Conservation (phyloP, 1,284 basidiomycete species). For the Boletus albobrunnescens region DNA sequence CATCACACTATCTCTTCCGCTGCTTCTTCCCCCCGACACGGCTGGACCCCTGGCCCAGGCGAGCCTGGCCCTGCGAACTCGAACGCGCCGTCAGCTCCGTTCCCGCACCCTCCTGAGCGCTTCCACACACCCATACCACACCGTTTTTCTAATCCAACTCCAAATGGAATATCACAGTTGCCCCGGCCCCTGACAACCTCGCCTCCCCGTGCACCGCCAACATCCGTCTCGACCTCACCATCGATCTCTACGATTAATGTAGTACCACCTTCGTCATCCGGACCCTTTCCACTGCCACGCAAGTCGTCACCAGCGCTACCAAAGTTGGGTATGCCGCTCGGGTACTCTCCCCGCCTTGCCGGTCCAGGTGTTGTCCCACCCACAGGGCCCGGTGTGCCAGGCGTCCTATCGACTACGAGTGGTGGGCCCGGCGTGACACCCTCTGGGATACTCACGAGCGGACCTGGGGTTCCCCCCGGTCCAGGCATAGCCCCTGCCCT, state of each 20-base stretch:
- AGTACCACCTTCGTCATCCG: conserved; percentile 20
- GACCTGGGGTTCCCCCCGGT: conserved; percentile 29
- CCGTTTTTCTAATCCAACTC: conserved; percentile 22
- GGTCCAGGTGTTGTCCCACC: conserved; percentile 31
- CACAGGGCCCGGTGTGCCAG: conserved; percentile 25
- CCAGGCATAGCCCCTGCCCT: conserved; percentile 29
- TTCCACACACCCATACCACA: conserved; percentile 30
- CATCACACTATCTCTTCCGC: conserved; percentile 26
- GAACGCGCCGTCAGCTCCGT: conserved; percentile 11
- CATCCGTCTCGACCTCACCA: conserved; percentile 18
- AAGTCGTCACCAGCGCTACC: conserved; percentile 27
- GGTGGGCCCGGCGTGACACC: conserved; percentile 19
- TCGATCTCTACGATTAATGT: conserved; percentile 14
- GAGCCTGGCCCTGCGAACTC: conserved; percentile 16
- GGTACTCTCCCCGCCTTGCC: conserved; percentile 30
- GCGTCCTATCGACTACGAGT: conserved; percentile 19
- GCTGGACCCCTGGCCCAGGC: conserved; percentile 26
- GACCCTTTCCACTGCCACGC: conserved; percentile 23
- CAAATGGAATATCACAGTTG: conserved; percentile 23
- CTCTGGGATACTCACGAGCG: conserved; percentile 29
- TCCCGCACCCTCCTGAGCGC: conserved; percentile 23
- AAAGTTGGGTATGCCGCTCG: conserved; percentile 29
- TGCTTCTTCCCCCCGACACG: conserved; percentile 29
- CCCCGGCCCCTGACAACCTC: conserved; percentile 30
- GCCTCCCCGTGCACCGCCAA: conserved; percentile 21